Percentiles rank a stretch among this genome's conserved stretches.
phyloP scores from a whole-genome alignment of 768 basidiomycete genomes.

The Mycena belliarum region DNA sequence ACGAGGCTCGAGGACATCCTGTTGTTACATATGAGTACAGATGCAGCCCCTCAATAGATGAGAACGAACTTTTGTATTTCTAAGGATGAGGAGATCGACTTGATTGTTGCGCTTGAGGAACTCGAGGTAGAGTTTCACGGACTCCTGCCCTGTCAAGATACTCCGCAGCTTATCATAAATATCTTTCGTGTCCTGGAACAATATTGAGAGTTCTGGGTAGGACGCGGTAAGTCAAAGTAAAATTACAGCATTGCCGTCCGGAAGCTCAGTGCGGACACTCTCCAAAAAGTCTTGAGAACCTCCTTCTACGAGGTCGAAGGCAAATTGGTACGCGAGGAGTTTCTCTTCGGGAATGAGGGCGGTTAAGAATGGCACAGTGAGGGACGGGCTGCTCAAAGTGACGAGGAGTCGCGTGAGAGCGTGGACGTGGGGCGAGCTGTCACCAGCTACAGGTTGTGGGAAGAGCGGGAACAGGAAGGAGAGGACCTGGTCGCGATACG shows the following conservation, averaged over 20 bases:
- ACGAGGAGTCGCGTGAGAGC: slow-evolving; percentile 88
- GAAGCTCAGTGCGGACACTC: slow-evolving; percentile 66
- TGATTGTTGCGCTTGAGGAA: slow-evolving; percentile 95
- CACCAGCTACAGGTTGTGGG: slow-evolving; percentile 69
- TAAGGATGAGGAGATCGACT: slow-evolving; percentile 87
- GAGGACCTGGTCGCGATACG: slow-evolving; percentile 81
- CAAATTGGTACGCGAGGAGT: slow-evolving; percentile 89
- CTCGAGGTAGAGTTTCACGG: slow-evolving; percentile 90
- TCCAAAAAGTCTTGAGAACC: slow-evolving; percentile 93
- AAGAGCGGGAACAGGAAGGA: slow-evolving; percentile 85
- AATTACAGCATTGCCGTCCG: slow-evolving; percentile 65
- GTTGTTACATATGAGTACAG: not conserved
- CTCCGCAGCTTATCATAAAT: slow-evolving; percentile 74
- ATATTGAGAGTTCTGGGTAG: slow-evolving; percentile 3
- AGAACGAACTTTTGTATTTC: slow-evolving; percentile 78
- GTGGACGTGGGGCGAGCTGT: slow-evolving; percentile 74
- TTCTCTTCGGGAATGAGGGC: slow-evolving; percentile 72
- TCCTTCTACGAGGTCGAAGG: slow-evolving; percentile 93
- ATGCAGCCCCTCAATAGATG: not conserved
- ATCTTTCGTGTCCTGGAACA: slow-evolving; percentile 53
- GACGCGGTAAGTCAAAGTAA: not conserved
- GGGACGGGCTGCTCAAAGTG: slow-evolving; percentile 78
- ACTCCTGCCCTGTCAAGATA: slow-evolving; percentile 89
- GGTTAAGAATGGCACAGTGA: slow-evolving; percentile 73
- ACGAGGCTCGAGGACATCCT: slow-evolving; percentile 91